phyloP scores from a whole-genome alignment of 257 asterid species.

The Ajuga chamaepitys region DNA sequence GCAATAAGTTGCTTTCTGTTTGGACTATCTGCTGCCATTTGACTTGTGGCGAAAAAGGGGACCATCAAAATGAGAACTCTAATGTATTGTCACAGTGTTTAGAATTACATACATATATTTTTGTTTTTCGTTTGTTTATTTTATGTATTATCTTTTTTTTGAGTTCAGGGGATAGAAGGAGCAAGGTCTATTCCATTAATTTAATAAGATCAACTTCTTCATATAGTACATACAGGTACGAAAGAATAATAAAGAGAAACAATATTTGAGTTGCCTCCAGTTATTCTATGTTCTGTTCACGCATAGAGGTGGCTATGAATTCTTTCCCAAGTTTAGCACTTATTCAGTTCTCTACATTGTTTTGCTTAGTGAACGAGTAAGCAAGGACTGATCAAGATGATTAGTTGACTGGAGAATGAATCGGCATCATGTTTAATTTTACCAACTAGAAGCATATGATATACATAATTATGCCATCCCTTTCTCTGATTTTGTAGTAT shows the following conservation, averaged over 20 bases:
- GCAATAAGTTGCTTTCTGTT: background rate
- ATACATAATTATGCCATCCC: background rate
- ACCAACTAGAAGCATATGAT: background rate
- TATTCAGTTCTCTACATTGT: background rate
- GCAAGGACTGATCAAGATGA: background rate
- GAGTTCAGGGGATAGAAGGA: background rate
- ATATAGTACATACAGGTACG: background rate
- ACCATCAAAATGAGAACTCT: background rate
- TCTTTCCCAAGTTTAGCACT: background rate
- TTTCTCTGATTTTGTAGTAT: conserved; percentile 36
- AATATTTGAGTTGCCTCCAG: background rate
- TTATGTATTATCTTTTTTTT: background rate
- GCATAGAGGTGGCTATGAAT: background rate
- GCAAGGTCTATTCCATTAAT: background rate
- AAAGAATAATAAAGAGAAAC: background rate
- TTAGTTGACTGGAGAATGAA: background rate
- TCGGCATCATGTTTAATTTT: conserved; percentile 3
- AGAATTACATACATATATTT: background rate
- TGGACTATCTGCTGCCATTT: background rate
- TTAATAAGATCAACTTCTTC: background rate
- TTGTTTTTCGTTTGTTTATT: background rate
- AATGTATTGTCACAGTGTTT: background rate
- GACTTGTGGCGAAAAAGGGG: background rate
- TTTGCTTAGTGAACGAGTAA: background rate
- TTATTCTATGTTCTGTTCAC: no score